Evolutionary conservation across 1,139 yeast genomes (phyloP).

Genomic region (Candida smagusa): DNA sequence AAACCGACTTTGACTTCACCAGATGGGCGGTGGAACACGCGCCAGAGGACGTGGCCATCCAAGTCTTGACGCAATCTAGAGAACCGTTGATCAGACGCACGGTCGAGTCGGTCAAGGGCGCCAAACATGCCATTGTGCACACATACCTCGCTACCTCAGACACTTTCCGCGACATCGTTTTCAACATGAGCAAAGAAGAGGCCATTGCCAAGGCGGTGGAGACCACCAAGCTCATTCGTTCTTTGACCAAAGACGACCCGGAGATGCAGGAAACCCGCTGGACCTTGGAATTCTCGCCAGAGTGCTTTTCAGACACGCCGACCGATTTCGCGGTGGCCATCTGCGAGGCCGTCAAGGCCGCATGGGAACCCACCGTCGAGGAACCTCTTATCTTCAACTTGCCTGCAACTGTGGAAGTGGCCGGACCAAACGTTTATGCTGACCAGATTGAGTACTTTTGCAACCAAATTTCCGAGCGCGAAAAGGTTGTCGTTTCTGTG

Average conservation of each 20-base stretch:
- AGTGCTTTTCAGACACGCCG: constrained; percentile 45
- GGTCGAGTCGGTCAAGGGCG: constrained; percentile 45
- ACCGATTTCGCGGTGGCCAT: constrained; percentile 42
- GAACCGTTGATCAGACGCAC: constrained; percentile 45
- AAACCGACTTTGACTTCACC: constrained; percentile 49
- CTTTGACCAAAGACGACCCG: constrained; percentile 43
- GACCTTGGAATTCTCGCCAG: constrained; percentile 47
- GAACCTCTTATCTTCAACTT: constrained; percentile 45
- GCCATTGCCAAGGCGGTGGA: constrained; percentile 41
- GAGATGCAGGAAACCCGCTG: constrained; percentile 39
- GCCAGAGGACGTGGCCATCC: constrained; percentile 46
- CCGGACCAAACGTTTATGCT: constrained; percentile 48
- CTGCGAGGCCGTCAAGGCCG: constrained; percentile 45
- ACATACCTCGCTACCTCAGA: constrained; percentile 48
- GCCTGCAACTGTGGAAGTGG: constrained; percentile 50
- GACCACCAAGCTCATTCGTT: constrained; percentile 38
- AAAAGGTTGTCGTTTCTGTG: constrained; percentile 43
- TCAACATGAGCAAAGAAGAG: constrained; percentile 40
- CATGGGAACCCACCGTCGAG: constrained; percentile 45
- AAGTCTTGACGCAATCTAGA: constrained; percentile 47
- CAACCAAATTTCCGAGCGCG: constrained; percentile 39
- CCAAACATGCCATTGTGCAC: constrained; percentile 47
- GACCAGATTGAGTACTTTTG: constrained; percentile 50
- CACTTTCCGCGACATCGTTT: constrained; percentile 45
- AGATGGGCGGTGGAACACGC: constrained; percentile 46